Evolutionary conservation across 2,329 filamentous ascomycete species (phyloP), one percentile per base, ranked within the genome.

Genomic region (Fonsecaea erecta): DNA sequence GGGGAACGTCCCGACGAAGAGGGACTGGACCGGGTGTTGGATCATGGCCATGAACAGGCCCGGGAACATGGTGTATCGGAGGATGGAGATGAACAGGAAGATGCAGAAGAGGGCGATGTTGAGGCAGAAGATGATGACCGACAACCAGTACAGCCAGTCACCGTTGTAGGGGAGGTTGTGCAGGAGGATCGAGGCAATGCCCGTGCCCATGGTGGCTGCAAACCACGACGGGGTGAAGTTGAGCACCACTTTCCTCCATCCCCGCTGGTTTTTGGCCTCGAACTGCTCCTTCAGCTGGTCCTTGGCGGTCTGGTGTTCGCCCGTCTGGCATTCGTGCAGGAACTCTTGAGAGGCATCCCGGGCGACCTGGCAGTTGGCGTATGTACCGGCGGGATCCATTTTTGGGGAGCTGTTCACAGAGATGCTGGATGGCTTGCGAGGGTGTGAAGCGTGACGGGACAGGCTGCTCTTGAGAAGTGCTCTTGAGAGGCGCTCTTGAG

Each of bases 1-100:
- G 1, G 87, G 87, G 43, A 88, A 83, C 0, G 85, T 88, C 1
- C 84, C 88, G 5, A 90, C 75, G 68, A 90, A 90, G 21, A 90
- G 77, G 0, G 85, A 86, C 69, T 90, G 86, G 1, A 81, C 83
- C 0, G 86, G 87, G 72, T 90, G 86, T 16, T 80, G 77, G 11
- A 90, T 82, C 87, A 90, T 88, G 34, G 83, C 84, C 1, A 70
- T 74, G 84, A 87, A 90, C 28, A 89, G 85, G 62, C 83, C 81
- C 0, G 87, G 88, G 71, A 87, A 90, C 2, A 89, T 70, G 0
- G 77, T 75, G 70, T 90, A 90, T 14, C 88, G 81, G 7, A 87
- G 73, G 3, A 85, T 66, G 0, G 86, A 87, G 54, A 88, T 81
- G n/a, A 74, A 64, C 16, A 82, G 75, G 59, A 88, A 88, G 26